A percentile compares a stretch with the other conserved stretches of the same genome.
Evolutionary conservation across 768 basidiomycete genomes (phyloP).

Genomic region (Russula sp.): DNA sequence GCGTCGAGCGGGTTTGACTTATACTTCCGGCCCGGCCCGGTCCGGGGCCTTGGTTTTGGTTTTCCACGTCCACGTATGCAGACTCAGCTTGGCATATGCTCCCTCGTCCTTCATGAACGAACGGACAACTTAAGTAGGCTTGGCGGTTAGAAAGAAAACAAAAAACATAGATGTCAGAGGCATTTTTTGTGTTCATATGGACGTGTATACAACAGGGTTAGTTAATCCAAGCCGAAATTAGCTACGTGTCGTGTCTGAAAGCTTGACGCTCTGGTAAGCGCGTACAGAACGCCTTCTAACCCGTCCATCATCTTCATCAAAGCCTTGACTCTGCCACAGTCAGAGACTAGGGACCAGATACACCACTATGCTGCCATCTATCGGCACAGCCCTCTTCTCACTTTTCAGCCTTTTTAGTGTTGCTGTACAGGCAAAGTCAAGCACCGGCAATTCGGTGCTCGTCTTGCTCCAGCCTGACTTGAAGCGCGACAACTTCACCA

Average conservation of each 20-base stretch:
- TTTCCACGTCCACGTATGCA: no score
- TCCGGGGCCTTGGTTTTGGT: not conserved
- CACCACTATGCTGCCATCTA: slow-evolving; percentile 24
- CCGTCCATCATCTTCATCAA: not conserved
- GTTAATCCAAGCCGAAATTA: not conserved
- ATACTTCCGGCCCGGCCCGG: not conserved
- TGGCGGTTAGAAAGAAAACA: no score
- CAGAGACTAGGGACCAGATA: slow-evolving; percentile 1
- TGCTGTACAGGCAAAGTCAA: slow-evolving; percentile 50
- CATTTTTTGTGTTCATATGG: not conserved
- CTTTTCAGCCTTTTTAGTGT: slow-evolving; percentile 27
- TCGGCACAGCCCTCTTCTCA: slow-evolving; percentile 26
- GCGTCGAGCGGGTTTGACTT: no score
- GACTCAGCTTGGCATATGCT: no score
- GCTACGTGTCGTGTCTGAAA: not conserved
- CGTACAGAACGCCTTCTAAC: not conserved
- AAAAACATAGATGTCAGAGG: no score
- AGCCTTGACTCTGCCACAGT: not conserved
- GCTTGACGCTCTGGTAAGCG: no score
- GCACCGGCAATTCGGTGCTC: slow-evolving; percentile 73
- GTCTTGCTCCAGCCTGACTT: slow-evolving; percentile 73
- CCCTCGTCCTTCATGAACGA: no score
- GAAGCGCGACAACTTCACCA: slow-evolving; percentile 61
- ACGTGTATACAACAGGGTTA: not conserved
- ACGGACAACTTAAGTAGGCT: no score